Conservation (phyloP, 208 protist species). For the Entamoeba moshkovskii region DNA sequence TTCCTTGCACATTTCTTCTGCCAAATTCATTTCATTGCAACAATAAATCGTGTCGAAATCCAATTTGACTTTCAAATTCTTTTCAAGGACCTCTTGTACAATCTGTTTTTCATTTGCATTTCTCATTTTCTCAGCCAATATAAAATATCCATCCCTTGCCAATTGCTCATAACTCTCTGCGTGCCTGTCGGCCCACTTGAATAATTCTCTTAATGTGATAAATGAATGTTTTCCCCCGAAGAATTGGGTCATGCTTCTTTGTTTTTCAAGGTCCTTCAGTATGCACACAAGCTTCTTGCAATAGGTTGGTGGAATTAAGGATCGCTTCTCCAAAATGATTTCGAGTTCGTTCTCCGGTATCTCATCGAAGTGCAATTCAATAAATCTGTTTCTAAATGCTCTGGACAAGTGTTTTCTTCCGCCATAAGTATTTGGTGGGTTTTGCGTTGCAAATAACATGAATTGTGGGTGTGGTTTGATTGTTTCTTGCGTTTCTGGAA, state of each 20-base stretch:
- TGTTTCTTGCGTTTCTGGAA: constrained; percentile 88
- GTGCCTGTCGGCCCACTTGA: constrained; percentile 89
- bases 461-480: constrained; percentile 91
- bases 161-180: constrained; percentile 69
- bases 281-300: constrained; percentile 68
- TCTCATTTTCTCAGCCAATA: constrained; percentile 88
- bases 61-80: constrained; percentile 39
- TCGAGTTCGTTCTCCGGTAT: constrained; percentile 86
- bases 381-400: constrained; percentile 95
- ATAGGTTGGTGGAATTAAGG: constrained; percentile 68
- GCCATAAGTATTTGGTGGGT: constrained; percentile 85
- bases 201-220: constrained; percentile 96
- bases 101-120: constrained; percentile 71
- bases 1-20: background rate
- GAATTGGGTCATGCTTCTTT: constrained; percentile 48
- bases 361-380: constrained; percentile 95
- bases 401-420: constrained; percentile 93
- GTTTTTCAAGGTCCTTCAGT: constrained; percentile 59
- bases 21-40: background rate
- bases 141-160: constrained; percentile 81
- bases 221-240: constrained; percentile 93
- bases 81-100: constrained; percentile 62
- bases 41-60: background rate
- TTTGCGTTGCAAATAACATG: constrained; percentile 99
- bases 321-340: constrained; percentile 79